phyloP scores from a whole-genome alignment of 2,329 filamentous ascomycete genomes.

The Diplodia intermedia region DNA sequence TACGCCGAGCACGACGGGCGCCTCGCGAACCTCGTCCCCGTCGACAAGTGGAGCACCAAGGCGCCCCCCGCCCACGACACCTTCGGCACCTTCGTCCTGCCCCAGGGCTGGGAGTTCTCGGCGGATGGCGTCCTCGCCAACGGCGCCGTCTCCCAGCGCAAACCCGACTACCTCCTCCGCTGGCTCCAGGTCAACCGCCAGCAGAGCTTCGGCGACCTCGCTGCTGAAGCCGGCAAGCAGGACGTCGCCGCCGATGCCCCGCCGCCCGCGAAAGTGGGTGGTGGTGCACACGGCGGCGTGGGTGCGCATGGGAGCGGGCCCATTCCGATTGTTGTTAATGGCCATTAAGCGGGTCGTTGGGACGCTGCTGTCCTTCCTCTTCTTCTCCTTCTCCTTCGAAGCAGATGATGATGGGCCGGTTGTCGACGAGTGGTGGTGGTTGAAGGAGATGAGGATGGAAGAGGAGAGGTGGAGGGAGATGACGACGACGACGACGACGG shows the following conservation, averaged over 20 bases:
- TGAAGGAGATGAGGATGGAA: not conserved
- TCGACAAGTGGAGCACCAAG: slow-evolving; percentile 29
- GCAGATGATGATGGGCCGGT: too few species aligned
- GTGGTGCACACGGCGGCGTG: slow-evolving; percentile 15
- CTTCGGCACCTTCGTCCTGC: slow-evolving; percentile 30
- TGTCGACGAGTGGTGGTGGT: slow-evolving; percentile 16
- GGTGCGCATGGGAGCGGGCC: slow-evolving; percentile 6
- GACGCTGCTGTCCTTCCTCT: too few species aligned
- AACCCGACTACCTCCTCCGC: slow-evolving; percentile 32
- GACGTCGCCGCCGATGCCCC: not conserved
- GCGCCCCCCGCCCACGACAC: slow-evolving; percentile 22
- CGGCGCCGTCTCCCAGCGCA: slow-evolving; percentile 20
- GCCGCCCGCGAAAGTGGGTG: slow-evolving; percentile 14
- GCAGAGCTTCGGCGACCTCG: slow-evolving; percentile 30
- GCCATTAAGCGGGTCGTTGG: not conserved
- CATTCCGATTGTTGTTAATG: slow-evolving; percentile 23
- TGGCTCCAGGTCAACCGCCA: slow-evolving; percentile 33
- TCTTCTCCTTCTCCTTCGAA: not conserved
- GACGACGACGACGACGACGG: not conserved
- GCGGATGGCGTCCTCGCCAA: slow-evolving; percentile 16
- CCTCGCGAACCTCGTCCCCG: slow-evolving; percentile 2
- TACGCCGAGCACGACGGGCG: slow-evolving; percentile 41
- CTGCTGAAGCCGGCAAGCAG: slow-evolving; percentile 7
- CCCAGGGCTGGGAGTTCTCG: slow-evolving; percentile 23
- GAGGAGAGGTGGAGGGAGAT: not conserved